Conservation (phyloP, 2,329 filamentous ascomycete genomes). For the Trichoderma sp. region DNA sequence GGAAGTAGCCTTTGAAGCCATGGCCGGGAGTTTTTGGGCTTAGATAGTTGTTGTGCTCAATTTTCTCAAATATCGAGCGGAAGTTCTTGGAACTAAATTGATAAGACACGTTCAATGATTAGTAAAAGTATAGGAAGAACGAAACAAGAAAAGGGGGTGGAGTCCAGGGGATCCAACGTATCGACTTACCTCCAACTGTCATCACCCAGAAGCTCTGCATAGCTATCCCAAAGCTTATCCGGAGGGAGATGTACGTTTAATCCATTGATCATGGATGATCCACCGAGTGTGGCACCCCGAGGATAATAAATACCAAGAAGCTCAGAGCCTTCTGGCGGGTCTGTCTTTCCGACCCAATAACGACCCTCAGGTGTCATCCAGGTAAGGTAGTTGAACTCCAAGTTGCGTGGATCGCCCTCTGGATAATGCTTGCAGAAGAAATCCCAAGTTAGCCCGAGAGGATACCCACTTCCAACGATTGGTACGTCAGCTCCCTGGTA, state of each 20-base stretch:
- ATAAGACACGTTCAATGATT: neutral
- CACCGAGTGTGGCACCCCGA: neutral
- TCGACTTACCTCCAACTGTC: neutral
- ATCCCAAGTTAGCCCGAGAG: neutral
- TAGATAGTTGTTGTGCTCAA: neutral
- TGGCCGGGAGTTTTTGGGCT: neutral
- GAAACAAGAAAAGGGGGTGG: no score
- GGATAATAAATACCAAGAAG: neutral
- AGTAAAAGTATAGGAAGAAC: neutral
- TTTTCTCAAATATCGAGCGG: neutral
- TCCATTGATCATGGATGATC: neutral
- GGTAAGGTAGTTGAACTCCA: neutral
- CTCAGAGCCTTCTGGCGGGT: neutral
- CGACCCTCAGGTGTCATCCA: neutral
- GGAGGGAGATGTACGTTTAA: neutral
- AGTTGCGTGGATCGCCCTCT: neutral
- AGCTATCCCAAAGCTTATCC: neutral
- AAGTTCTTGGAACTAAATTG: neutral
- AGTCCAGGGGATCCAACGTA: neutral
- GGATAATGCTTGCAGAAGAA: neutral
- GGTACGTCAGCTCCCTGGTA: neutral
- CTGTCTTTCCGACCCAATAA: neutral
- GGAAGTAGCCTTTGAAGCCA: neutral
- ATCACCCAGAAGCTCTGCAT: neutral
- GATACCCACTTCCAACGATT: neutral